Evolutionary conservation across 2,329 filamentous ascomycete genomes (phyloP), one percentile per base, ranked within the genome.

Genomic region (Chaetomiaceae sp.): DNA sequence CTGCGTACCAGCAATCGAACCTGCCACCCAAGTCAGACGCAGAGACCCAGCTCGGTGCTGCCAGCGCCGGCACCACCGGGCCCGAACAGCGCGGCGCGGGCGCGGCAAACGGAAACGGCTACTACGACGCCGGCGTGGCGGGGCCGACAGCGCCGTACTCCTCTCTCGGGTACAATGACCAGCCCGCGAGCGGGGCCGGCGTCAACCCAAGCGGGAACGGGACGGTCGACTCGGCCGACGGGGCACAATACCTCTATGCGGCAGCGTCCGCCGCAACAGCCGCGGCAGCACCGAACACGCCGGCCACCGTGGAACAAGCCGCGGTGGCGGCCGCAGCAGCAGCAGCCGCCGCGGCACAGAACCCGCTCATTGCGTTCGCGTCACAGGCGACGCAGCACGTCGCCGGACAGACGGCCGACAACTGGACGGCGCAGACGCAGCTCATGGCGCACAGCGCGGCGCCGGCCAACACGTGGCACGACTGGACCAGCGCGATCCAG

Each of bases 401-500:
- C 3, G 40, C 50, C 3, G 51, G 53, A 6, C 54, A 52, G 34
- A 29, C 47, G 38, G 43, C 44, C 11, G 53, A 59, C 3, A 50
- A 50, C 30, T 59, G 57, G 57, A 44, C 50, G 6, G 47, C 52
- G 11, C 56, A 56, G 14, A 35, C 49, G 60, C 49, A 59, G 65
- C 52, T 68, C 60, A 64, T 60, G 60, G 29, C 58, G 32, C 49
- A 49, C 22, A 58, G 62, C 30, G 35, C 38, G 53, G 66, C 42
- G 7, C 15, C 41, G 4, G 27, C 44, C 1, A 76, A 71, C 49
- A 66, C 72, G 0, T 79, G 75, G 75, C 68, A 74, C 14, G 71
- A 77, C 60, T 79, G 75, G 75, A 72, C 73, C 8, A 66, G 69
- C 0, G 72, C 73, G 43, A 71, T 78, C 22, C 67, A 70, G 27